Conservation (phyloP, 1,284 basidiomycete species). For the Gastroboletus turbinatus region DNA sequence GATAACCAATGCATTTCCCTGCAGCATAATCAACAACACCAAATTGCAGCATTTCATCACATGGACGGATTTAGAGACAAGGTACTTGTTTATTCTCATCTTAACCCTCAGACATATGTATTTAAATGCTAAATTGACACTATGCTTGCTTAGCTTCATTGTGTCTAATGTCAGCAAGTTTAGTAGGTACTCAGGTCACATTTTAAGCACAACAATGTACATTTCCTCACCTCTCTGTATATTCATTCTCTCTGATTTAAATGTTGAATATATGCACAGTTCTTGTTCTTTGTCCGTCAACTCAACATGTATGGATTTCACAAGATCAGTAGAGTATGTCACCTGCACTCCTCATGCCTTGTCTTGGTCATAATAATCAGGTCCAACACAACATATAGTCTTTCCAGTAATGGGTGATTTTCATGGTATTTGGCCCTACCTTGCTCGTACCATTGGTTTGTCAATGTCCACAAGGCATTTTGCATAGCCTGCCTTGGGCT, state of each 20-base stretch:
- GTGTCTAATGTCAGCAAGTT: slow-evolving; percentile 83
- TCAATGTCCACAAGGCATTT: too few relatives aligned
- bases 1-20: background rate
- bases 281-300: slow-evolving; percentile 86
- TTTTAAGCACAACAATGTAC: slow-evolving; percentile 81
- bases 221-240: slow-evolving; percentile 24
- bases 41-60: slow-evolving; percentile 75
- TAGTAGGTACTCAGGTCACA: slow-evolving; percentile 75
- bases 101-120: background rate
- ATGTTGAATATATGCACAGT: slow-evolving; percentile 45
- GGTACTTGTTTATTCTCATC: slow-evolving; percentile 31
- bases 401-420: too few relatives aligned
- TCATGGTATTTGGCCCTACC: too few relatives aligned
- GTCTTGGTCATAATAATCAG: slow-evolving; percentile 11
- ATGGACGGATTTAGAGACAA: slow-evolving; percentile 78
- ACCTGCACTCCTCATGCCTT: slow-evolving; percentile 1
- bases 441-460: too few relatives aligned
- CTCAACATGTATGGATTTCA: slow-evolving; percentile 90
- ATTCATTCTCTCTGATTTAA: slow-evolving; percentile 1
- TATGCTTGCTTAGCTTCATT: slow-evolving; percentile 55
- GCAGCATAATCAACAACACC: slow-evolving; percentile 78
- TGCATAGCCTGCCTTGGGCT: too few relatives aligned
- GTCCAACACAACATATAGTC: too few relatives aligned
- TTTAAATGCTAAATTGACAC: background rate
- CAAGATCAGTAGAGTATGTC: slow-evolving; percentile 74